Conservation (phyloP, 805 yeast species). For the Metschnikowia lunata region DNA sequence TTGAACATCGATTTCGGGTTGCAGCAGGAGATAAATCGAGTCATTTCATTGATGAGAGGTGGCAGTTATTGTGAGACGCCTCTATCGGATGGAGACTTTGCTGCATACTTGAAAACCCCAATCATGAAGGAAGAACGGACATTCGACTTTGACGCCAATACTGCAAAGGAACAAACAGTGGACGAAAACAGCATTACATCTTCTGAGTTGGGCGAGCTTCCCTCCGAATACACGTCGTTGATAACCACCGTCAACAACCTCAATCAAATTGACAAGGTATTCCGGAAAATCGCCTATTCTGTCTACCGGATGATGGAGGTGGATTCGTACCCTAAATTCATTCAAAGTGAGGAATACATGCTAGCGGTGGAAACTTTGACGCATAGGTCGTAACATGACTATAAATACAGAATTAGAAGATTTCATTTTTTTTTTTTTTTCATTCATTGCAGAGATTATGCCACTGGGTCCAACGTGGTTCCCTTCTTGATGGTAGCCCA, state of each 20-base stretch:
- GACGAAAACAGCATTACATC: slow-evolving; percentile 5
- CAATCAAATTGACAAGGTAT: slow-evolving; percentile 25
- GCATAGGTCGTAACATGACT: slow-evolving; percentile 11
- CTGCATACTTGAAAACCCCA: slow-evolving; percentile 14
- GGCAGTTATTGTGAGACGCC: background rate
- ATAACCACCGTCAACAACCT: slow-evolving; percentile 7
- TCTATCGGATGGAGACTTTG: slow-evolving; percentile 8
- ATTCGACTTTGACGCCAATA: slow-evolving; percentile 2
- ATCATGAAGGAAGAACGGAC: slow-evolving; percentile 5
- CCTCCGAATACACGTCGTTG: slow-evolving; percentile 2
- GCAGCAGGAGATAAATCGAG: slow-evolving; percentile 39
- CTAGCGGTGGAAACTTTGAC: slow-evolving; percentile 14
- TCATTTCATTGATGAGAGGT: slow-evolving; percentile 21
- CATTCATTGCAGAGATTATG: slow-evolving; percentile 26
- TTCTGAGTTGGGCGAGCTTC: slow-evolving; percentile 3
- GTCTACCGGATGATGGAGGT: slow-evolving; percentile 59
- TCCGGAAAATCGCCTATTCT: slow-evolving; percentile 45
- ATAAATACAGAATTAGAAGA: slow-evolving; percentile 11
- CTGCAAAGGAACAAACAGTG: background rate
- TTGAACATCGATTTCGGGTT: slow-evolving; percentile 61
- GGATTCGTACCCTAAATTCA: slow-evolving; percentile 72
- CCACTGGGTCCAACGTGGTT: slow-evolving; percentile 77
- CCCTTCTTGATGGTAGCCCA: slow-evolving; percentile 99
- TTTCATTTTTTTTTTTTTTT: background rate
- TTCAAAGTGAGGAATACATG: slow-evolving; percentile 27